Percentiles rank a stretch among this genome's conserved stretches.
Conservation (phyloP, 1,139 yeast genomes). For the Kurtzmaniella natalensis region DNA sequence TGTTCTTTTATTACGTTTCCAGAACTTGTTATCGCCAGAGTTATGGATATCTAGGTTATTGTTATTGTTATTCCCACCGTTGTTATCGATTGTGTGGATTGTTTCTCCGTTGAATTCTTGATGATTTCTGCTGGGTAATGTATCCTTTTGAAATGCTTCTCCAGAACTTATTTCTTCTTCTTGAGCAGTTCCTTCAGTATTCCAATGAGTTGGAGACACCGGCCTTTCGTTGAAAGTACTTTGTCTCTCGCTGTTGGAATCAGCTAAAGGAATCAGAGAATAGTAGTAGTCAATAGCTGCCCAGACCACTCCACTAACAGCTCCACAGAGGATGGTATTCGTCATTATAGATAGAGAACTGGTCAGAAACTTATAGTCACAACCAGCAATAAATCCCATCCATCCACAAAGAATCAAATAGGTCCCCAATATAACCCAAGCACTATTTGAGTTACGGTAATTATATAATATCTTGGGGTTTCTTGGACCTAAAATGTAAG, state of each 20-base stretch:
- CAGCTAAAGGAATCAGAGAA: constrained; percentile 28
- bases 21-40: too few species aligned
- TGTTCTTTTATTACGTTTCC: too few species aligned
- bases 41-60: too few species aligned
- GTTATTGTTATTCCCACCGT: too few species aligned
- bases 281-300: constrained; percentile 35
- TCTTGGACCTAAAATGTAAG: constrained; percentile 54
- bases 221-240: too few species aligned
- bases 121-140: too few species aligned
- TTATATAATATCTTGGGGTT: constrained; percentile 35
- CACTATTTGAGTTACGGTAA: constrained; percentile 35
- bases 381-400: constrained; percentile 44
- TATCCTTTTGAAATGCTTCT: too few species aligned
- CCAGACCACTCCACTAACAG: constrained; percentile 37
- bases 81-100: too few species aligned
- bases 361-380: constrained; percentile 37
- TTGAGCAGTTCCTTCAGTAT: too few species aligned
- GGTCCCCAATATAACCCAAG: constrained; percentile 52
- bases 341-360: constrained; percentile 30
- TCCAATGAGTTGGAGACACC: neutral
- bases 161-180: too few species aligned
- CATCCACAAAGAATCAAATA: constrained; percentile 36
- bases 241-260: too few species aligned
- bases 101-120: too few species aligned
- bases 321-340: constrained; percentile 34